phyloP scores from a whole-genome alignment of 345 rosid species.

The Eucalyptus paniculata region DNA sequence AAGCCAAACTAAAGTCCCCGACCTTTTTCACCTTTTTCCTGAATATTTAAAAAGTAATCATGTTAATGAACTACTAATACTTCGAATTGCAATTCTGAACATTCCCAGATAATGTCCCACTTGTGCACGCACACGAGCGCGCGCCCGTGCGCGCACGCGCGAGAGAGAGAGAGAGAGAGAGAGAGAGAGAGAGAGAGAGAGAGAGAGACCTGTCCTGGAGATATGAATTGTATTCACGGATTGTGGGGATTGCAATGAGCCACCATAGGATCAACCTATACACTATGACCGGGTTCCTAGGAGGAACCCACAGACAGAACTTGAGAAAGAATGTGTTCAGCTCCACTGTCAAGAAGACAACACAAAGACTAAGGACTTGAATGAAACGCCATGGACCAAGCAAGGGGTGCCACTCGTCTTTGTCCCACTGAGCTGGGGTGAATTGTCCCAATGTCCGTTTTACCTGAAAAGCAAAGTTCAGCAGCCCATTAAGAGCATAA shows the following conservation, averaged over 20 bases:
- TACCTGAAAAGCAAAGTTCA: conserved; percentile 28
- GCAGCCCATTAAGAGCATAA: background rate
- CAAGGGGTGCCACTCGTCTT: conserved; percentile 97
- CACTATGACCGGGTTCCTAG: conserved; percentile 79
- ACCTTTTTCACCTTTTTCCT: conserved; percentile 87
- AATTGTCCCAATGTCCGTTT: conserved; percentile 87
- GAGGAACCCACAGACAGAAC: conserved; percentile 96
- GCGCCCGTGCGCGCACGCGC: accelerated
- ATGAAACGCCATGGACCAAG: conserved; percentile 97
- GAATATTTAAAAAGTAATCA: background rate
- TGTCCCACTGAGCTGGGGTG: conserved; percentile 99
- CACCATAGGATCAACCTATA: conserved; percentile 96
- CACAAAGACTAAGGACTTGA: conserved; percentile 86
- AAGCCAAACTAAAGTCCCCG: conserved; percentile 98
- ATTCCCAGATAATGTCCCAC: background rate
- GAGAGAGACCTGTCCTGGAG: conserved; percentile 73
- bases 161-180: background rate
- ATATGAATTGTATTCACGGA: conserved; percentile 91
- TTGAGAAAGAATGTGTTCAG: conserved; percentile 96
- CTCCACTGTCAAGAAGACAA: conserved; percentile 80
- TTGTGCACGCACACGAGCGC: accelerated
- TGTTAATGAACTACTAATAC: background rate
- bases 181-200: background rate
- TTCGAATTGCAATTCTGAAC: background rate
- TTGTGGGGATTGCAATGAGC: conserved; percentile 95